Base-by-base conservation (phyloP, 306 rosid species). In the Prunus salicina region DNA sequence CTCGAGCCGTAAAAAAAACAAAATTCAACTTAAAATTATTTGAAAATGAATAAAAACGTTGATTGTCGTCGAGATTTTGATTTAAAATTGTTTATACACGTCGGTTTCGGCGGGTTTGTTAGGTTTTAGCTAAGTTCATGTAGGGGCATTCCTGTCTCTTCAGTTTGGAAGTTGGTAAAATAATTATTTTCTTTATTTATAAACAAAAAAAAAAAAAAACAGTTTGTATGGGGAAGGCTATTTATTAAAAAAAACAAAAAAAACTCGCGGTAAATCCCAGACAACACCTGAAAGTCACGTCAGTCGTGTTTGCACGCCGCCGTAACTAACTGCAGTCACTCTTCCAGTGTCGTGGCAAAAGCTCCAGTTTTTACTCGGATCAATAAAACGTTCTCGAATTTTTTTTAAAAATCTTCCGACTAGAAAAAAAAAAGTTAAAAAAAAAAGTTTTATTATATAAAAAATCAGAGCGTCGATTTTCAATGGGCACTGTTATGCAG, bases 221-320 rank as follows among this genome's bases (percentile, higher is more conserved):
- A 20, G 67, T 16, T 45, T 60, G 7, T 43, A 12, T 27, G 20
- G 77, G 66, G 77, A 43, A 24, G 68, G 68, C 24, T 45, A 56
- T 43, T 72, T 11, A 19, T 32, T 12, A 6, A 58, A 30, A 43
- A 30, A 12, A 9, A 1, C 11, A 67, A 9, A 22, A 45, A 8
- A 16, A 32, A 69, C 58, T 22, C 16, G 38, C 38, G 41, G 66
- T 56, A 38, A 56, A 72, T 20, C 24, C 12, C 13, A 56, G 10
- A 18, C 62, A 71, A 28, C 74, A 25, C 3, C 49, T 18, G 14
- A n/a, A 6, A 52, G 64, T 12, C 50, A 32, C 50, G 56, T 41
- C 56, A 16, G 68, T 24, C 19, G 77, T 20, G 14, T 6, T 38
- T 72, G 76, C 76, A 57, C 12, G 76, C 76, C 0, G 25, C 64